Conservation (phyloP, 176 grass and related monocot species). For the Zea luxurians region DNA sequence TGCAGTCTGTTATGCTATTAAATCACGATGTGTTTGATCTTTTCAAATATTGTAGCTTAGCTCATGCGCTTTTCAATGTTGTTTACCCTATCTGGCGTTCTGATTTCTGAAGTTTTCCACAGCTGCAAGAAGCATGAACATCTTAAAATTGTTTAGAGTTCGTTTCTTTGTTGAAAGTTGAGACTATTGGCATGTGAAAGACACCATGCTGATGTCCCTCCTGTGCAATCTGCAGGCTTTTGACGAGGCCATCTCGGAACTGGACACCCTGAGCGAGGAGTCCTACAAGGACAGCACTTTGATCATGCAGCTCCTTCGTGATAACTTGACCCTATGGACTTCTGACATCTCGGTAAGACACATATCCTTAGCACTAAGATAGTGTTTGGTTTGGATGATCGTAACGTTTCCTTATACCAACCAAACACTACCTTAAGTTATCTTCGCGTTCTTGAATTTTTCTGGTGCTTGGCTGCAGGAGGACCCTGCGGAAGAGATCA, state of each 20-base stretch:
- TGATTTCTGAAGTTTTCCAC: neutral
- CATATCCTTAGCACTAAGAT: neutral
- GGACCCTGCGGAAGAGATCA: conserved; percentile 50
- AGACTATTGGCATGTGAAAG: neutral
- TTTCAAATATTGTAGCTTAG: neutral
- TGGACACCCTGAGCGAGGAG: conserved; percentile 84
- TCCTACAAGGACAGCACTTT: conserved; percentile 93
- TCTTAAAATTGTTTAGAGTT: neutral
- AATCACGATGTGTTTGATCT: neutral
- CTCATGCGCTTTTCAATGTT: neutral
- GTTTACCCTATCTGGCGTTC: neutral
- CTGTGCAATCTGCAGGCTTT: conserved; percentile 55
- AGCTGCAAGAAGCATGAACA: neutral
- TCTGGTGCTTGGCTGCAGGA: conserved; percentile 29
- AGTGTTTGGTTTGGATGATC: no score
- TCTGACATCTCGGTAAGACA: conserved; percentile 60
- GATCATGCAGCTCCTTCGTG: conserved; percentile 87
- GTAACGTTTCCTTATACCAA: no score
- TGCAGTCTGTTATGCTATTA: neutral
- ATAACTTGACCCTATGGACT: conserved; percentile 91
- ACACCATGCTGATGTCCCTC: conserved; percentile 26
- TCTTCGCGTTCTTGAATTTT: no score
- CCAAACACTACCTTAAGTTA: no score
- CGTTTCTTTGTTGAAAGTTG: neutral
- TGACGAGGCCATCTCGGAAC: conserved; percentile 87